Conservation (phyloP, 768 basidiomycete genomes). For the Fibroporia radiculosa region DNA sequence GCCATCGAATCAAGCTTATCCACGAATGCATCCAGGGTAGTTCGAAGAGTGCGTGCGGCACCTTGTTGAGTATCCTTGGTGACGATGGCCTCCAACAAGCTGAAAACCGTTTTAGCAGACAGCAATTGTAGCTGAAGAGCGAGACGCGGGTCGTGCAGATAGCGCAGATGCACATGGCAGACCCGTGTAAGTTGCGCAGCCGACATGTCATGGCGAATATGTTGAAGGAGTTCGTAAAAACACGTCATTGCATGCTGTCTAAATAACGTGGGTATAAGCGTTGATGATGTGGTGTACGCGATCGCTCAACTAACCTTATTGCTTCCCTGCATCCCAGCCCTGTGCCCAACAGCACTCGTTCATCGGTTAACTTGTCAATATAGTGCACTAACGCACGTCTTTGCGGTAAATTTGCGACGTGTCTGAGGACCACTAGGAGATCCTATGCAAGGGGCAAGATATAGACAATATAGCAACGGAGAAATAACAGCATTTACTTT, state of each 20-base stretch:
- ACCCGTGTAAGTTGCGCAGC: conserved; percentile 69
- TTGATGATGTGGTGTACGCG: neutral
- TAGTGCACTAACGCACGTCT: conserved; percentile 72
- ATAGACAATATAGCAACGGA: neutral
- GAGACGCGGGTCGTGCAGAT: conserved; percentile 84
- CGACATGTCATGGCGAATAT: conserved; percentile 76
- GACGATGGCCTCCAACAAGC: conserved; percentile 75
- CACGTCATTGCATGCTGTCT: conserved; percentile 81
- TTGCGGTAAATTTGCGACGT: conserved; percentile 75
- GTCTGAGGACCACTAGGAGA: conserved; percentile 85
- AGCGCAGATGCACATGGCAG: conserved; percentile 77
- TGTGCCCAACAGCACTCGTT: conserved; percentile 80
- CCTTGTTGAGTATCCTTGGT: conserved; percentile 65
- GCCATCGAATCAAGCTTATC: conserved; percentile 81
- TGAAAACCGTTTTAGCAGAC: conserved; percentile 89
- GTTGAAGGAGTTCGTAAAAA: conserved; percentile 89
- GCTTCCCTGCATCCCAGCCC: conserved; percentile 82
- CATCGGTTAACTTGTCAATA: conserved; percentile 86
- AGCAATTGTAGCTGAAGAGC: conserved; percentile 78
- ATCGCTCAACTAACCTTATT: conserved; percentile 48
- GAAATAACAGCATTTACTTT: conserved; percentile 43
- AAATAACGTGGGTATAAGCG: neutral
- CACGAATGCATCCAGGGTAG: conserved; percentile 77
- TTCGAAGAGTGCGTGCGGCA: conserved; percentile 59
- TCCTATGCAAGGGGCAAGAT: no score